Conservation (phyloP, 805 yeast genomes). For the Suhomyces tanzawaensis region DNA sequence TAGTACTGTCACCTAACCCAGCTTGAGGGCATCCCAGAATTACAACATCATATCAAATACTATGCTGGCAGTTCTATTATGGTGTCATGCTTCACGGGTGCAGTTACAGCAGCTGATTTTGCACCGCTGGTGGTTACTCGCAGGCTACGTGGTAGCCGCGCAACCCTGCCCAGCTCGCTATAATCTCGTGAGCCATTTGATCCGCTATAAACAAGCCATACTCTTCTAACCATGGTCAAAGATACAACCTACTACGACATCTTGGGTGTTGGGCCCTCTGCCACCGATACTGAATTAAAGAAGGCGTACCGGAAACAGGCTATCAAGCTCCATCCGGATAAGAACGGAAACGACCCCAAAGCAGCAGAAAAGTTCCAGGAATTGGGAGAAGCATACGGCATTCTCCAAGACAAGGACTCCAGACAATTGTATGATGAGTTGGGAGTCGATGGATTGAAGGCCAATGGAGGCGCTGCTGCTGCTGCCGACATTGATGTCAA, state of each 20-base stretch:
- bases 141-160: too few species aligned
- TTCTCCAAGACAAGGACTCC: conserved; percentile 68
- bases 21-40: too few species aligned
- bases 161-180: too few species aligned
- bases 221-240: conserved; percentile 59
- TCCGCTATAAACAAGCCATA: too few species aligned
- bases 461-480: conserved; percentile 67
- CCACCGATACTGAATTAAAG: conserved; percentile 80
- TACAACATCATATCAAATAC: too few species aligned
- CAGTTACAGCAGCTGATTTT: too few species aligned
- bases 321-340: conserved; percentile 89
- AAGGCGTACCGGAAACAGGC: conserved; percentile 93
- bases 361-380: conserved; percentile 88
- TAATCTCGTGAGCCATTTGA: too few species aligned
- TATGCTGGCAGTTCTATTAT: too few species aligned
- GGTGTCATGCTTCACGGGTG: too few species aligned
- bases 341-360: conserved; percentile 88
- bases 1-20: too few species aligned
- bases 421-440: conserved; percentile 76
- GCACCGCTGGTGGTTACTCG: too few species aligned
- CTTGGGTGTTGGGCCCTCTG: conserved; percentile 64
- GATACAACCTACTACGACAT: conserved; percentile 87
- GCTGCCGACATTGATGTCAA: conserved; percentile 72
- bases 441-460: conserved; percentile 63
- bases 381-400: conserved; percentile 64